Base-by-base conservation (phyloP, 139 green algal genomes). In the Chara braunii region DNA sequence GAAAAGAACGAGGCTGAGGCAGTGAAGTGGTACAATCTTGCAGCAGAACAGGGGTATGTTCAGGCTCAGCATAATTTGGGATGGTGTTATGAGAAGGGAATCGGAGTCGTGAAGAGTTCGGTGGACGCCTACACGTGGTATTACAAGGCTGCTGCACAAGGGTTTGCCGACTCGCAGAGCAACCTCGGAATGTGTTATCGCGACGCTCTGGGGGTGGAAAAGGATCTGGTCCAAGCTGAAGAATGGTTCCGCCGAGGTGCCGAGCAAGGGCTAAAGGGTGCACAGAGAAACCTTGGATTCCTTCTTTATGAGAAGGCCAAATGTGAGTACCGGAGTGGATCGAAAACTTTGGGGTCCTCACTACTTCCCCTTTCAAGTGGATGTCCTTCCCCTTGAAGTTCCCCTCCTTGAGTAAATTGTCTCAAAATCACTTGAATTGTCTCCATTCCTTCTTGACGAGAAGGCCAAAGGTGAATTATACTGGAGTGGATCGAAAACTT, bases 11-110 rank as follows among this genome's bases (percentile, higher is more conserved):
- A 37, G 23, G 57, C 8, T 31, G 59, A 74, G 37, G 64, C 64
- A 3, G 64, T 75, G 7, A 42, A 52, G 57, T 75, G 60, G 64
- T 74, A 77, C 37, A 77, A 68, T 5, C 65, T 66, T 8, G 62
- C 64, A 7, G 64, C 64, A 3, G 60, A 74, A 4, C 64, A 74
- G 58, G 64, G 60, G 33, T 12, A 74, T 29, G 22, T 34, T 3
- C 29, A 11, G 7, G 64, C 24, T 29, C 37, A 74, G 58, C 32
- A 75, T 37, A 74, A 74, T 42, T 60, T 74, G 5, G 64, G 64
- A 3, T 18, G 18, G 3, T 74, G 56, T 40, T 74, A 74, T 45
- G 64, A 65, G 5, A 29, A 72, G 12, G 64, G 64, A 14, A 63
- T 29, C 12, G 63, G 64, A 57, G 42, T 74, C 14, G 50, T 55